Evolutionary conservation across 495 filamentous ascomycete species (phyloP).

Genomic region (Xanthoparmelia taractica): DNA sequence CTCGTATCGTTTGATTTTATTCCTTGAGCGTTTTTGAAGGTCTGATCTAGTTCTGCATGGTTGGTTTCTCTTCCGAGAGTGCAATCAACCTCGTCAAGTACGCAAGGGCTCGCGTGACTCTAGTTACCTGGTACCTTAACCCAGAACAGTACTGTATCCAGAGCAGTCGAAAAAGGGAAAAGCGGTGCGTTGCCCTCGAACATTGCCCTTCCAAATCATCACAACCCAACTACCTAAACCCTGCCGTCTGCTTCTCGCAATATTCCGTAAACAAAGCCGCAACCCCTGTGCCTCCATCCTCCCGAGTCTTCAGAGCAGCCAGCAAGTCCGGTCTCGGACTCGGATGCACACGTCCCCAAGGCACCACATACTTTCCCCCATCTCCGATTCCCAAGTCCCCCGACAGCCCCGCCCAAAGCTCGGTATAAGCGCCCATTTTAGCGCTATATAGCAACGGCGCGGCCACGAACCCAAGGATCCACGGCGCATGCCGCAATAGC

Average conservation of each 20-base stretch:
- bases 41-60: too few relatives aligned
- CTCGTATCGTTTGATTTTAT: too few relatives aligned
- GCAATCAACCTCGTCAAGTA: too few relatives aligned
- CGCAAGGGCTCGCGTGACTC: too few relatives aligned
- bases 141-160: too few relatives aligned
- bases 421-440: conserved; percentile 35
- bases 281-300: conserved; percentile 30
- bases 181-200: background rate
- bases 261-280: conserved; percentile 31
- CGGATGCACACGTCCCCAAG: conserved; percentile 37
- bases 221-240: too few relatives aligned
- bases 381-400: conserved; percentile 29
- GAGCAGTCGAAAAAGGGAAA: too few relatives aligned
- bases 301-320: conserved; percentile 24
- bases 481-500: conserved; percentile 25
- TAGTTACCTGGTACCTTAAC: too few relatives aligned
- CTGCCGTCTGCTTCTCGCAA: conserved; percentile 27
- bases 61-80: too few relatives aligned
- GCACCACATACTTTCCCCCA: conserved; percentile 34
- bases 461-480: conserved; percentile 6
- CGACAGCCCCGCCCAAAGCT: conserved; percentile 38
- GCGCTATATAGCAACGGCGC: conserved; percentile 29
- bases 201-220: background rate
- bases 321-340: conserved; percentile 30
- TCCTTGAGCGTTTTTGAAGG: too few relatives aligned